Evolutionary conservation across 2,329 filamentous ascomycete species (phyloP), one percentile per base, ranked within the genome.

Genomic region (Apiospora pterosperma): DNA sequence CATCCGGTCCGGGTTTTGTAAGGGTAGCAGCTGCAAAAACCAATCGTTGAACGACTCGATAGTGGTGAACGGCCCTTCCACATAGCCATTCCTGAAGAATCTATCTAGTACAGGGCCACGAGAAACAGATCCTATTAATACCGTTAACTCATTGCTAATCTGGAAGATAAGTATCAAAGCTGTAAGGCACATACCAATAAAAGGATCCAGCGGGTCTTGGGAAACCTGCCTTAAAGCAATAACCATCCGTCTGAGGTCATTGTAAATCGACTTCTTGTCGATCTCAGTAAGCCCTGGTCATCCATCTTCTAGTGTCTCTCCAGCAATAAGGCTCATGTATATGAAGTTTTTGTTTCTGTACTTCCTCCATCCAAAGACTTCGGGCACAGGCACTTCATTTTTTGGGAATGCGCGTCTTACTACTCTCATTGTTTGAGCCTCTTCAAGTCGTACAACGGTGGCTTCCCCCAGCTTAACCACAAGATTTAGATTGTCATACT

Each of bases 31-130:
- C 64, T 39, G 67, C 66, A 52, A 72, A 58, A 69, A 19, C 66
- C 66, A 69, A 36, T 72, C 70, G 23, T 72, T 68, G 36, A 70
- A 73, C 2, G 61, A 36, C 59, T 69, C 68, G 63, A 71, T 63
- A 11, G 21, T 63, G 0, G n/a, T 11, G 60, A 72, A 67, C 3
- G 68, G 70, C 1, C 70, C 70, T 19, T 65, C 21, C 55, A 69
- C 65, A 23, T 69, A 64, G 31, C 69, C 69, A 61, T 59, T n/a
- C 38, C 60, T 66, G 61, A 72, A 72, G 62, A 67, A 69, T 19
- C 66, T 65, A 44, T 72, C 70, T 42, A 69, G 69, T 11, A 72
- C 42, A 52, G n/a, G 25, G 21, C 70, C 70, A 23, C 68, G 68
- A 59, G 67, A 70, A 5, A 71, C 38, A 59, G 69, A 71, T 60